These are phyloP conservation scores for Teratosphaeria viscida DNA, from an alignment of 2,329 filamentous ascomycete genomes.

Conservation along the genomic window DNA sequence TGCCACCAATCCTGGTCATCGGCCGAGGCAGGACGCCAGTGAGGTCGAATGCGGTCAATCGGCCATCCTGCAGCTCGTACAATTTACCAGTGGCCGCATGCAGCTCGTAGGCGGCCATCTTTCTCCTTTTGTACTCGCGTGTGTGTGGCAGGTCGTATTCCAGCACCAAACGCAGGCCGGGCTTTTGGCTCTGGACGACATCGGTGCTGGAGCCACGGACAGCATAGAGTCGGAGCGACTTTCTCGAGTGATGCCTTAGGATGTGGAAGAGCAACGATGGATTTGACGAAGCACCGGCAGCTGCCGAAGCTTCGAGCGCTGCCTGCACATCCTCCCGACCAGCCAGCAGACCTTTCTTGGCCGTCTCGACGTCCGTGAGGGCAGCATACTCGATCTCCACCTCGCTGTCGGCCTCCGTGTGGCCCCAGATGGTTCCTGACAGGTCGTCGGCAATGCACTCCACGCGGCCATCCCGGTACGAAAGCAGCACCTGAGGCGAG, in stretches of 20 bases:
- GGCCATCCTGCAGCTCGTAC: constrained; percentile 46
- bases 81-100: constrained; percentile 54
- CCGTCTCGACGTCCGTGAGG: constrained; percentile 25
- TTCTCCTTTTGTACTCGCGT: constrained; percentile 1
- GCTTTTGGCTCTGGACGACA: constrained; percentile 3
- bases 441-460: constrained; percentile 23
- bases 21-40: constrained; percentile 52
- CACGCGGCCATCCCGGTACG: constrained; percentile 20
- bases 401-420: not conserved
- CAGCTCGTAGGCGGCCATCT: constrained; percentile 15
- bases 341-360: constrained; percentile 34
- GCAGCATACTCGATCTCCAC: constrained; percentile 16
- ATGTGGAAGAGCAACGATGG: constrained; percentile 9
- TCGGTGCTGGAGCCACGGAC: not conserved
- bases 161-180: constrained; percentile 12
- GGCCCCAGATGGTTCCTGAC: constrained; percentile 15
- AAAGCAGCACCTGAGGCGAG: constrained; percentile 13
- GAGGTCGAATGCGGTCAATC: constrained; percentile 54
- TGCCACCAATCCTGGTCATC: constrained; percentile 35
- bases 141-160: constrained; percentile 12
- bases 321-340: constrained; percentile 34
- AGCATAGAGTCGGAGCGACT: constrained; percentile 2
- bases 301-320: not conserved
- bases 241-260: not conserved
- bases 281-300: not conserved